Conservation (phyloP, 2,329 filamentous ascomycete species). For the Ophiocordyceps camponoti-floridani region DNA sequence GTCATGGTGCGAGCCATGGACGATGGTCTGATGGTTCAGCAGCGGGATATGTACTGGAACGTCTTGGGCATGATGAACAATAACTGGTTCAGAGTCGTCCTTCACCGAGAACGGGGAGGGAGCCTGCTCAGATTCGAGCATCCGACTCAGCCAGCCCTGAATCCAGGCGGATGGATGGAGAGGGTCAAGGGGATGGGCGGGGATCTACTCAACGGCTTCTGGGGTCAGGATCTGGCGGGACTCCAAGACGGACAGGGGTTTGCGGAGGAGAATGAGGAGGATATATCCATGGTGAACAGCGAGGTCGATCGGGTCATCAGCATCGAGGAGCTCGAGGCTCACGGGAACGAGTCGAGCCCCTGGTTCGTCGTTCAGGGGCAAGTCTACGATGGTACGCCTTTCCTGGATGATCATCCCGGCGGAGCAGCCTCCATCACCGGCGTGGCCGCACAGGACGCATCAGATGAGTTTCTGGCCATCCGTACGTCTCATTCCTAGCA, state of each 20-base stretch:
- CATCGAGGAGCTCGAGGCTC: slow-evolving; percentile 52
- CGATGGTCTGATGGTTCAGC: slow-evolving; percentile 71
- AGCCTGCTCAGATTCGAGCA: slow-evolving; percentile 60
- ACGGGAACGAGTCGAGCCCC: slow-evolving; percentile 45
- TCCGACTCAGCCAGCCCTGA: slow-evolving; percentile 63
- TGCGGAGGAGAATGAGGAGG: slow-evolving; percentile 33
- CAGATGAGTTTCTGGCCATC: slow-evolving; percentile 83
- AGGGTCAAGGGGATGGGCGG: slow-evolving; percentile 68
- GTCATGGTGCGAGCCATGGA: slow-evolving; percentile 81
- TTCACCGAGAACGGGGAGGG: slow-evolving; percentile 41
- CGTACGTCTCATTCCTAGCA: slow-evolving; percentile 39
- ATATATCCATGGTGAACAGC: slow-evolving; percentile 64
- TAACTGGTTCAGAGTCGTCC: slow-evolving; percentile 72
- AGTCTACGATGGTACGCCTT: slow-evolving; percentile 72
- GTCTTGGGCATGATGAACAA: slow-evolving; percentile 98
- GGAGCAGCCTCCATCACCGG: slow-evolving; percentile 71
- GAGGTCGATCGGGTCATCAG: slow-evolving; percentile 44
- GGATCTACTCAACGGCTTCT: slow-evolving; percentile 63
- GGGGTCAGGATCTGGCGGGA: slow-evolving; percentile 55
- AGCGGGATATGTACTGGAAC: slow-evolving; percentile 90
- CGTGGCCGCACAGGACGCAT: slow-evolving; percentile 64
- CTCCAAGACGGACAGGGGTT: slow-evolving; percentile 20
- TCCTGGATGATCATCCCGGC: slow-evolving; percentile 69
- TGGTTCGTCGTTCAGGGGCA: slow-evolving; percentile 85
- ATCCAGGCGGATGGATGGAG: slow-evolving; percentile 85